Evolutionary conservation across 129 eudicot species (phyloP), one percentile per base, ranked within the genome.

Genomic region (Tanacetum coccineum): DNA sequence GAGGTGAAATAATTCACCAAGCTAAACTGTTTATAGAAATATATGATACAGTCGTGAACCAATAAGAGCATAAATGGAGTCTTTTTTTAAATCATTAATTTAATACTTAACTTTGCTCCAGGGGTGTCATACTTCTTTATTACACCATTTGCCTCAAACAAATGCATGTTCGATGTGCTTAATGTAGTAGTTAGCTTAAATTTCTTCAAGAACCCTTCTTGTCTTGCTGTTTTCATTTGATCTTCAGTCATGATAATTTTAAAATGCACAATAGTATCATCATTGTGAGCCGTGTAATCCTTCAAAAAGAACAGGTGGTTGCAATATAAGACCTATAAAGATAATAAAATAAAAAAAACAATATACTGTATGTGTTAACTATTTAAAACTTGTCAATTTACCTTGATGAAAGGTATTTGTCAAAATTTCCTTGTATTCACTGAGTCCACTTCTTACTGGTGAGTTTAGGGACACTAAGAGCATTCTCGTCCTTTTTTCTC

Each of bases 161-260:
- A 81, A 70, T 92, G 95, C 98, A 92, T 92, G 76, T 92, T 92
- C 44, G 86, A 80, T 11, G 91, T 92, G 86, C 86, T 86, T 63
- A 88, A 84, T 9, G 76, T 67, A 13, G 86, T 88, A 0, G 87
- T 86, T 45, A 92, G 83, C 81, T 86, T 86, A 44, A 92, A 88
- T 67, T 86, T 88, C 71, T 88, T 86, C 52, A 83, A 66, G 75
- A 92, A 48, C 17, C 96, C 98, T 74, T 93, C 98, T 59, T 86
- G 87, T 80, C 57, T 78, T 66, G 89, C 96, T 40, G 57, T 67
- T 47, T 48, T 70, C 79, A 88, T 58, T 56, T 80, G 82, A 30
- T 77, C 89, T 61, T 55, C 83, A 0, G 87, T 57, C 82, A 88
- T 59, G 45, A 56, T 39, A 12, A 93, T 75, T 17, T 80, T 78